Evolutionary conservation across 176 grass and related monocot species (phyloP), one percentile per base, ranked within the genome.

Genomic region (Chrysopogon serrulatus): DNA sequence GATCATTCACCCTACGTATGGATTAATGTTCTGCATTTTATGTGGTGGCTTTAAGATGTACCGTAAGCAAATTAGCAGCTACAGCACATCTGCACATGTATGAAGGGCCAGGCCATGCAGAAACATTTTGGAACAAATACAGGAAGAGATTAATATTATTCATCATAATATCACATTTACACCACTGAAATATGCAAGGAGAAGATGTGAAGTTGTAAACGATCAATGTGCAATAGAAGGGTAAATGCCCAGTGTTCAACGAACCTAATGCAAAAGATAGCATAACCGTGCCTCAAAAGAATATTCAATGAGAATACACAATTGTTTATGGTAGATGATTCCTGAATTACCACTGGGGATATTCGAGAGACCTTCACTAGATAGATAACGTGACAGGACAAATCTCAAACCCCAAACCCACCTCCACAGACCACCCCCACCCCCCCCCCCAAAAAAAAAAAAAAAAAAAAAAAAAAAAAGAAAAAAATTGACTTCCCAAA

Each of bases 271-370:
- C 21, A 71, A 17, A 17, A n/a, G n/a, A 53, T 65, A 30, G 4
- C 56, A 41, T 65, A 64, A 65, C 56, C 11, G 19, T 51, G 5
- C 63, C 43, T 32, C 10, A 65, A 73, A 82, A 60, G 23, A 45
- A 76, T 41, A 27, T 31, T 28, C 26, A 65, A 32, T 19, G 65
- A 35, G 18, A 21, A 76, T 77, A 71, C 8, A 49, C 49, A 78
- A 63, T 19, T 64, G 47, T 88, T 69, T 83, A 27, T 27, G 61
- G 54, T 27, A 83, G 67, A 87, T 60, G n/a, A 78, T 88, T 63
- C 33, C 24, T 71, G 16, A 83, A 71, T 63, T 53, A 27, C 2
- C 44, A 70, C 10, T 5, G 8, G 6, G 4, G 47, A 28, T 80
- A 86, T 79, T 72, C n/a, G 19, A 36, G 49, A 83, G 69, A 57